Percentiles rank a stretch among this genome's conserved stretches.
These are phyloP conservation scores for Tricholoma flavovirens DNA, from an alignment of 768 basidiomycete species.

Conservation along the genomic window DNA sequence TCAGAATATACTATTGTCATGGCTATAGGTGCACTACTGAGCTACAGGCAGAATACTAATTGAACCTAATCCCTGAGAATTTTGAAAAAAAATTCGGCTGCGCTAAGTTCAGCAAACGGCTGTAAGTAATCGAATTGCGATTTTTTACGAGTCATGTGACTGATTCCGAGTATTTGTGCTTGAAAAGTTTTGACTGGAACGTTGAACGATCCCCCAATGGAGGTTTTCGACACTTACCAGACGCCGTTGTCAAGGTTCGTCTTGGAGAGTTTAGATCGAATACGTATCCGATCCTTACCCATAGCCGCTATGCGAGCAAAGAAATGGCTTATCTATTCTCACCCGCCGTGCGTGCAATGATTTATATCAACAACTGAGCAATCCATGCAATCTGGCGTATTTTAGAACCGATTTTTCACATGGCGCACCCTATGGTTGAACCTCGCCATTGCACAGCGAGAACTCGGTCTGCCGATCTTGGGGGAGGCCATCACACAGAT, in stretches of 20 bases:
- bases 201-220: constrained; percentile 32
- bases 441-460: constrained; percentile 93
- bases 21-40: too few species aligned
- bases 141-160: neutral
- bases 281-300: constrained; percentile 7
- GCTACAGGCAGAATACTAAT: too few species aligned
- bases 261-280: neutral
- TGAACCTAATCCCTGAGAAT: too few species aligned
- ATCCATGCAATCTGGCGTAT: neutral
- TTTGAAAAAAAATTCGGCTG: too few species aligned
- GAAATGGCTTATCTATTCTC: constrained; percentile 98
- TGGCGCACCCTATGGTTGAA: constrained; percentile 96
- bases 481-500: constrained; percentile 94
- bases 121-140: too few species aligned
- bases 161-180: neutral
- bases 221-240: constrained; percentile 67
- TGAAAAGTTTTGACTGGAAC: neutral
- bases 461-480: constrained; percentile 85
- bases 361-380: neutral
- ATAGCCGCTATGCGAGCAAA: constrained; percentile 96
- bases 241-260: constrained; percentile 74
- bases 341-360: constrained; percentile 56
- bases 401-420: constrained; percentile 87
- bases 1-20: too few species aligned
- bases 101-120: too few species aligned